Percentiles rank a stretch among this genome's conserved stretches.
Evolutionary conservation across 768 basidiomycete species (phyloP).

Genomic region (Lepiota venenata): DNA sequence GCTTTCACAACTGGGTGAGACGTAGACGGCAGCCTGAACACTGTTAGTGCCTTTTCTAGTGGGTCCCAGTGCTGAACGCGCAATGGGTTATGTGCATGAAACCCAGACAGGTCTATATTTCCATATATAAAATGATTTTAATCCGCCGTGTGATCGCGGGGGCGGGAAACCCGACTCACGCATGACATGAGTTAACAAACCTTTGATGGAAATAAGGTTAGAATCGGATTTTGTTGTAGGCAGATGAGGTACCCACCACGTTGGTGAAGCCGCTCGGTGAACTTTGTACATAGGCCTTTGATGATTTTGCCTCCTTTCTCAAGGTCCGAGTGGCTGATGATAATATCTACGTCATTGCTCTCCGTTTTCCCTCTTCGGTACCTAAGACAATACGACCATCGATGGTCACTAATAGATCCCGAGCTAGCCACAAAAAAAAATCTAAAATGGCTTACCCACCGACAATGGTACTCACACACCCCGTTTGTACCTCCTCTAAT

Average conservation of each 20-base stretch:
- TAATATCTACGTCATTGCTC: slow-evolving; percentile 88
- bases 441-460: slow-evolving; percentile 59
- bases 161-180: slow-evolving; percentile 46
- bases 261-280: slow-evolving; percentile 55
- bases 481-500: slow-evolving; percentile 56
- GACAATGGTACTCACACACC: slow-evolving; percentile 71
- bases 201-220: slow-evolving; percentile 27
- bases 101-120: slow-evolving; percentile 53
- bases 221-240: background rate
- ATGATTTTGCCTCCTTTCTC: slow-evolving; percentile 40
- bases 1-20: background rate
- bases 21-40: slow-evolving; percentile 60
- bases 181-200: slow-evolving; percentile 80
- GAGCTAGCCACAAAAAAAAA: background rate
- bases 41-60: slow-evolving; percentile 81
- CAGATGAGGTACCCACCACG: slow-evolving; percentile 38
- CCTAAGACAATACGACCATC: slow-evolving; percentile 44
- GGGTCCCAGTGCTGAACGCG: slow-evolving; percentile 70
- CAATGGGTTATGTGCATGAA: slow-evolving; percentile 51
- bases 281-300: slow-evolving; percentile 57
- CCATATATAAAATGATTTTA: background rate
- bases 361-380: slow-evolving; percentile 81
- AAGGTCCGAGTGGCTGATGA: slow-evolving; percentile 70
- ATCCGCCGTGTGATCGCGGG: background rate
- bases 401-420: background rate